Evolutionary conservation across 768 basidiomycete species (phyloP).

Genomic region (Boletellus ananiceps): DNA sequence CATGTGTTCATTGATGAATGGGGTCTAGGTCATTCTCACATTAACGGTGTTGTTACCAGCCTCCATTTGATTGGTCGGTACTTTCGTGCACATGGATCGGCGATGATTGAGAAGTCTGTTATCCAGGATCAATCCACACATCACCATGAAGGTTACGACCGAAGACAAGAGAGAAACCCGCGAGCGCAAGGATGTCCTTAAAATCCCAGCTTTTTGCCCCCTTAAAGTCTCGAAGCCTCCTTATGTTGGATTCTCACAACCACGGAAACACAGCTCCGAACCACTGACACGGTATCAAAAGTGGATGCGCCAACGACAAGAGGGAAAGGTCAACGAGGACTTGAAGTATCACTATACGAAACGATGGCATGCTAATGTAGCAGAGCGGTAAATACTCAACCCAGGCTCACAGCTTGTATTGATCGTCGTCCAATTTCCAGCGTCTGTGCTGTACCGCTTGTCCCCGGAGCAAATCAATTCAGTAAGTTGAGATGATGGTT

Average conservation of each 20-base stretch:
- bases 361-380: slow-evolving; percentile 34
- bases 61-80: slow-evolving; percentile 63
- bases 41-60: slow-evolving; percentile 33
- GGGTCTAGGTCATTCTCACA: slow-evolving; percentile 6
- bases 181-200: slow-evolving; percentile 33
- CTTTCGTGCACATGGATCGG: not conserved
- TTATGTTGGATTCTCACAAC: slow-evolving; percentile 45
- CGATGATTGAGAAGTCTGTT: not conserved
- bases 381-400: slow-evolving; percentile 47
- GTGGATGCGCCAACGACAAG: slow-evolving; percentile 31
- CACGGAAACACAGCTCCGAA: slow-evolving; percentile 37
- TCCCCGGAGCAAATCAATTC: slow-evolving; percentile 45
- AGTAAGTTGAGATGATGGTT: slow-evolving; percentile 32
- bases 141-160: slow-evolving; percentile 31
- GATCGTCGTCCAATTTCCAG: slow-evolving; percentile 26
- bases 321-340: slow-evolving; percentile 19
- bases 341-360: slow-evolving; percentile 58
- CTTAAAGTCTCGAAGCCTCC: slow-evolving; percentile 13
- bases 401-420: not conserved
- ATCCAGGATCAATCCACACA: slow-evolving; percentile 56
- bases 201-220: slow-evolving; percentile 47
- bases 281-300: slow-evolving; percentile 45
- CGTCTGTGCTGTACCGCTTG: slow-evolving; percentile 51
- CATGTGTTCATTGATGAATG: slow-evolving; percentile 32
- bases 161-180: slow-evolving; percentile 32